These are phyloP conservation scores for Fusarium temperatum DNA, from an alignment of 2,329 filamentous ascomycete species.

Conservation along the genomic window DNA sequence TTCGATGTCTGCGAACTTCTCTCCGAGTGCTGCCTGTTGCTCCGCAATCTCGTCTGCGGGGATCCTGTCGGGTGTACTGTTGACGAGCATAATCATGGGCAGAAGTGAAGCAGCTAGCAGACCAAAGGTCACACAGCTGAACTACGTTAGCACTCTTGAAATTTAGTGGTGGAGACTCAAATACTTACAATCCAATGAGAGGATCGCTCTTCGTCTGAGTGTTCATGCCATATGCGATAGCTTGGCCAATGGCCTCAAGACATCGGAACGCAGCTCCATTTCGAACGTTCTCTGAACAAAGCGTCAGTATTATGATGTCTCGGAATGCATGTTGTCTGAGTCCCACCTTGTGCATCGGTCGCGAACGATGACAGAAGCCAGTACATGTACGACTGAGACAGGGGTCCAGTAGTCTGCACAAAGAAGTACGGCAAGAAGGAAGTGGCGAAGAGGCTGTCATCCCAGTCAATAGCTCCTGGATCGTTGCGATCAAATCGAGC, in stretches of 20 bases:
- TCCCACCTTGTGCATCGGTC: constrained; percentile 11
- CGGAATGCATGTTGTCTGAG: rapidly evolving
- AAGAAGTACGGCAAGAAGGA: constrained; percentile 12
- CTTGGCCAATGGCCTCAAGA: constrained; percentile 3
- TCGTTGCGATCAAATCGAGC: background rate
- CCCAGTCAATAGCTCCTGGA: constrained; percentile 7
- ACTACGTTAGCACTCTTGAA: rapidly evolving
- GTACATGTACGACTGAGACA: constrained; percentile 14
- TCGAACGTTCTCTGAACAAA: background rate
- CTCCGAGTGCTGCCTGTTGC: background rate
- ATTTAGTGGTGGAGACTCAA: rapidly evolving
- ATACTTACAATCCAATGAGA: background rate
- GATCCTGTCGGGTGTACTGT: constrained; percentile 8
- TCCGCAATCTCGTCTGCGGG: constrained; percentile 10
- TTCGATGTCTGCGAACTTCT: constrained; percentile 1
- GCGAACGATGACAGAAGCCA: constrained; percentile 15
- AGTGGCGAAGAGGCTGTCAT: background rate
- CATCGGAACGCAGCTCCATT: constrained; percentile 12
- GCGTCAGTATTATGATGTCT: background rate
- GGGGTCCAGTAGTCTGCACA: constrained; percentile 1
- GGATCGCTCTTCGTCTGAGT: constrained; percentile 13
- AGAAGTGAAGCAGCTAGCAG: background rate
- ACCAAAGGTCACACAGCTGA: background rate
- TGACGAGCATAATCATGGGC: constrained; percentile 20
- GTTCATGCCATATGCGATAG: constrained; percentile 15